Percentiles rank a stretch among this genome's conserved stretches.
Conservation (phyloP, 768 basidiomycete species). For the Gymnopilus junonius region DNA sequence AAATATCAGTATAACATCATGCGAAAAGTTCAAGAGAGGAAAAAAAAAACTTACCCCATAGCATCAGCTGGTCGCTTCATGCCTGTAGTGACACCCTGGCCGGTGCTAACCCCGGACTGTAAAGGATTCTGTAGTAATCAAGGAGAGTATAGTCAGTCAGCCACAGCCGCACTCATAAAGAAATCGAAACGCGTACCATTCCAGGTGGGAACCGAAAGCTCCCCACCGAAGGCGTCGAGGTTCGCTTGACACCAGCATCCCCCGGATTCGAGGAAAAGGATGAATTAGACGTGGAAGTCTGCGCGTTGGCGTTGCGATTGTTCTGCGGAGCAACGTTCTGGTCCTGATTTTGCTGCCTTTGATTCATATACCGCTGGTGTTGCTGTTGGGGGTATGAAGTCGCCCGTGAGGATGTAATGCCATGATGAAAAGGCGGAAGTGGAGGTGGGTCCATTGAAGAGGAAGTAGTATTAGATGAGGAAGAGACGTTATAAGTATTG, state of each 20-base stretch:
- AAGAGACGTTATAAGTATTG: background rate
- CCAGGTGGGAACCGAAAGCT: slow-evolving; percentile 55
- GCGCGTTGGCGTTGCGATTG: slow-evolving; percentile 22
- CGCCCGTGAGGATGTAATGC: background rate
- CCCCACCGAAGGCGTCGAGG: slow-evolving; percentile 44
- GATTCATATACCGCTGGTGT: slow-evolving; percentile 21
- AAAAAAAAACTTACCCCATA: slow-evolving; percentile 17
- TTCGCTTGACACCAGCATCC: slow-evolving; percentile 18
- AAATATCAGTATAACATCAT: background rate
- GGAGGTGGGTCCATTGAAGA: slow-evolving; percentile 9
- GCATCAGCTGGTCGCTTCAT: slow-evolving; percentile 40
- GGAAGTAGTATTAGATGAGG: background rate
- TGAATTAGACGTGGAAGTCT: background rate
- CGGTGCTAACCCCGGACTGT: slow-evolving; percentile 1
- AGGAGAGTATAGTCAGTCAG: background rate
- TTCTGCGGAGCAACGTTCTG: slow-evolving; percentile 21
- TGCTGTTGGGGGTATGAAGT: slow-evolving; percentile 20
- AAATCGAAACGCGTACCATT: slow-evolving; percentile 36
- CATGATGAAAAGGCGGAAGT: slow-evolving; percentile 10
- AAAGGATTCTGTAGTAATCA: slow-evolving; percentile 14
- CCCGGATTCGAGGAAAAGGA: slow-evolving; percentile 1
- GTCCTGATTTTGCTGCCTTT: slow-evolving; percentile 16
- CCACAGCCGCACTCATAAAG: background rate
- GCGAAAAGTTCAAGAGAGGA: background rate
- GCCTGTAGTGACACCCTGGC: slow-evolving; percentile 20